phyloP scores from a whole-genome alignment of 2,329 filamentous ascomycete genomes.

The Aspergillus tubingensis region DNA sequence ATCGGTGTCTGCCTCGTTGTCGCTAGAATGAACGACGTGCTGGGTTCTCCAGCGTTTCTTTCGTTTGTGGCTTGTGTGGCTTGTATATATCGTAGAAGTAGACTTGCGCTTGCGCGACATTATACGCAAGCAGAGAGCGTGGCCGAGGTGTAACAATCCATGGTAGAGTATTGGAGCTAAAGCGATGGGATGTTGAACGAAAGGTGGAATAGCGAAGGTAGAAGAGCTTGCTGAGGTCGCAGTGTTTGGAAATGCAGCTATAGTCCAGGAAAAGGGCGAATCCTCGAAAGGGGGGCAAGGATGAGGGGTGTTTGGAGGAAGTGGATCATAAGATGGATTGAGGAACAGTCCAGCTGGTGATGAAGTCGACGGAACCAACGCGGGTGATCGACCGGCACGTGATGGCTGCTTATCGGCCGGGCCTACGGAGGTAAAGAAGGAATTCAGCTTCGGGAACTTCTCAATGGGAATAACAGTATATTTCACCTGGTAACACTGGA shows the following conservation, averaged over 20 bases:
- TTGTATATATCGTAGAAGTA: constrained; percentile 19
- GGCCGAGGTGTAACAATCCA: constrained; percentile 20
- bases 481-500: neutral
- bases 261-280: neutral
- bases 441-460: neutral
- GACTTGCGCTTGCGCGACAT: constrained; percentile 28
- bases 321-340: constrained; percentile 9
- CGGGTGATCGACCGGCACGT: constrained; percentile 36
- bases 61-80: constrained; percentile 10
- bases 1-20: constrained; percentile 13
- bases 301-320: constrained; percentile 11
- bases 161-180: constrained; percentile 14
- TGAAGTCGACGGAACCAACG: constrained; percentile 21
- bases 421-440: neutral
- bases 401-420: constrained; percentile 29
- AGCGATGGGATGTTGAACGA: neutral
- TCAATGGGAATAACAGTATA: neutral
- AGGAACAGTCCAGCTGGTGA: constrained; percentile 14
- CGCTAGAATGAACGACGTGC: constrained; percentile 15
- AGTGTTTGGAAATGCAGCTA: neutral
- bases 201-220: neutral
- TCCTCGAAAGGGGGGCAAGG: neutral
- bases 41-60: constrained; percentile 12
- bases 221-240: neutral
- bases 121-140: constrained; percentile 26